Conservation (phyloP, 192 early-diverging fungal species). For the Podila horticola region DNA sequence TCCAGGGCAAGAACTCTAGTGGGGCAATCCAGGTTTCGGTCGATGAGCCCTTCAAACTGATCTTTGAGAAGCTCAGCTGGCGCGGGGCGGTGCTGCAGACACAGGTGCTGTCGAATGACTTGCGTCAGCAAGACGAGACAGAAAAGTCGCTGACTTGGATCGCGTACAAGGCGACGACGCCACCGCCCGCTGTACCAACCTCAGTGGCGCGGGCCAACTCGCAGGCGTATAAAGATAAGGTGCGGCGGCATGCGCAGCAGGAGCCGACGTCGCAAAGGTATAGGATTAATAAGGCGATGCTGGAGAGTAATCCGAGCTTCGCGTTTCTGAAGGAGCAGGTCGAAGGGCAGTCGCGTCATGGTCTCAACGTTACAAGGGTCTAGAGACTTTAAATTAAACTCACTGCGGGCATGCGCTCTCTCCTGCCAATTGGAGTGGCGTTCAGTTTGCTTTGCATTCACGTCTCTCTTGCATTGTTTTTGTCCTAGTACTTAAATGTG, state of each 20-base stretch:
- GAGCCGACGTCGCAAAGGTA: slow-evolving; percentile 11
- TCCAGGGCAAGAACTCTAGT: slow-evolving; percentile 29
- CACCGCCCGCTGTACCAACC: neutral
- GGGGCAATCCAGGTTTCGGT: slow-evolving; percentile 26
- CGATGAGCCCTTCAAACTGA: slow-evolving; percentile 28
- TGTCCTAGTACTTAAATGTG: no score
- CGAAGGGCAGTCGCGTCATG: slow-evolving; percentile 34
- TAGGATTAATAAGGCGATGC: slow-evolving; percentile 36
- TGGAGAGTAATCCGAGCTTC: slow-evolving; percentile 47
- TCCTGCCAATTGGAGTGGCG: no score
- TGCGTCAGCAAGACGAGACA: slow-evolving; percentile 24
- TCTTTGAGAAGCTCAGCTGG: slow-evolving; percentile 42
- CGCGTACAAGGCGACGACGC: slow-evolving; percentile 5
- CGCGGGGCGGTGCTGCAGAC: slow-evolving; percentile 30
- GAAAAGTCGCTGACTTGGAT: slow-evolving; percentile 34
- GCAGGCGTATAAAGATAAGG: neutral
- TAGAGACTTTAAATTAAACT: no score
- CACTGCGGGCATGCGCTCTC: no score
- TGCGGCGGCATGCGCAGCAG: neutral
- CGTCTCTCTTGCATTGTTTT: no score
- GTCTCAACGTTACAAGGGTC: no score
- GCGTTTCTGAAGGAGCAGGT: slow-evolving; percentile 46
- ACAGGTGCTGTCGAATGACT: slow-evolving; percentile 23
- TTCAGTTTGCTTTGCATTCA: no score
- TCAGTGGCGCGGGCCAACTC: neutral